Base-by-base conservation (phyloP, 1,139 yeast species). In the Geotrichum candidum region DNA sequence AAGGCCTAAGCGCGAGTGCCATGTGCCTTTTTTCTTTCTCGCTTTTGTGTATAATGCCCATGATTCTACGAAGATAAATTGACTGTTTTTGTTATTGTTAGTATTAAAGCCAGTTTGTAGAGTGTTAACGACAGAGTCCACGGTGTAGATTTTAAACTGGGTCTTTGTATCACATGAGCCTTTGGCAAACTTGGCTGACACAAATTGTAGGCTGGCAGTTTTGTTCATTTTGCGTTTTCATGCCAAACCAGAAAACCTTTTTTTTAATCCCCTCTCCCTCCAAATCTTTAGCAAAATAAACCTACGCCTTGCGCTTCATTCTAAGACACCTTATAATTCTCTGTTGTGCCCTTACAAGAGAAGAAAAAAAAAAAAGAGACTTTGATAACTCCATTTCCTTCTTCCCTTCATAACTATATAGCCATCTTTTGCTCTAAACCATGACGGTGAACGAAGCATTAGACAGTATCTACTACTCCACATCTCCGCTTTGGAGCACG, bases 1-100 rank as follows among this genome's bases (percentile, higher is more conserved):
- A 61, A 63, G 57, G 63, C 63, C 41, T 64, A 60, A 54, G 45
- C 10, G 23, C 48, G 9, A 10, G 48, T n/a, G 5, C n/a, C 48
- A 41, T 4, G 45, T 38, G 45, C 45, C 18, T 38, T 35, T 13
- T 41, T n/a, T 15, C n/a, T 41, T 38, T 15, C n/a, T n/a, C 9
- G 23, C 48, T 41, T 41, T 41, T 41, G 18, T 41, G 48, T 41
- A 41, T 41, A 41, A 41, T 41, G 48, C 3, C 48, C 23, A n/a
- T 41, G 22, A 41, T 41, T 41, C 48, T 15, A 41, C 18, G 48
- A 41, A n/a, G 18, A 41, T n/a, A 41, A 41, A 41, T n/a, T 41
- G 48, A 41, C 48, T 41, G 48, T n/a, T 41, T 41, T 41, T 41
- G 48, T 41, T 41, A 41, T 41, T 41, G 22, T 41, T 15, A n/a